Base-by-base conservation (phyloP, 306 rosid species). In the Cicer judaicum region DNA sequence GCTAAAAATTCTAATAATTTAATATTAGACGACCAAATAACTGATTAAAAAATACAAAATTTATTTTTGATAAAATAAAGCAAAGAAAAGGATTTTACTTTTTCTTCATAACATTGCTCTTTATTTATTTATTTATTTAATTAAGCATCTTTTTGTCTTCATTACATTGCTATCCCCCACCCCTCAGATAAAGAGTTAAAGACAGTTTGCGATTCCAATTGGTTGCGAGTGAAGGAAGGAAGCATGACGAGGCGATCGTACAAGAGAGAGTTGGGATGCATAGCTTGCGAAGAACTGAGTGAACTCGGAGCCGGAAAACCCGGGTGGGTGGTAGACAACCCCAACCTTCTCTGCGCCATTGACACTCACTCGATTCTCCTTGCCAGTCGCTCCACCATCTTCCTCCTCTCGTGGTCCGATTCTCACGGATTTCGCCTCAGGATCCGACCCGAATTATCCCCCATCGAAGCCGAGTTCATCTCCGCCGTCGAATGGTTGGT, bases 291-390 rank as follows among this genome's bases (percentile, higher is more conserved):
- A 38, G 95, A 94, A 50, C 91, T 94, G 38, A 78, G 81, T 9
- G 88, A 87, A 39, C 78, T 94, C 36, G 99, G 99, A 12, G 93
- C 99, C 13, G 99, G 99, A 0, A 92, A 88, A 57, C 92, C 87
- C 9, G 88, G 90, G 24, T 94, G 99, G 99, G 91, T 91, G 4
- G 89, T 90, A 7, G 87, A 90, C 76, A 89, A 81, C 66, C 93
- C 95, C 36, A 82, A 81, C 49, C 86, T 94, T 39, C 85, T 86
- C 42, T 85, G 93, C 77, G 97, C 99, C 46, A 87, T 94, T 83
- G 99, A 92, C 81, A 85, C 89, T 5, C 95, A 90, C 74, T 83
- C 92, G 4, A 76, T 94, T 6, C 95, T 97, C 18, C 82, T 94
- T 29, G 97, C 95, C 13, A 85, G 87, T 65, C 90, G 93, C 41